Percentiles rank a stretch among this genome's conserved stretches.
phyloP scores from a whole-genome alignment of 106 monocot genomes.

The Dioscorea zingiberensis region DNA sequence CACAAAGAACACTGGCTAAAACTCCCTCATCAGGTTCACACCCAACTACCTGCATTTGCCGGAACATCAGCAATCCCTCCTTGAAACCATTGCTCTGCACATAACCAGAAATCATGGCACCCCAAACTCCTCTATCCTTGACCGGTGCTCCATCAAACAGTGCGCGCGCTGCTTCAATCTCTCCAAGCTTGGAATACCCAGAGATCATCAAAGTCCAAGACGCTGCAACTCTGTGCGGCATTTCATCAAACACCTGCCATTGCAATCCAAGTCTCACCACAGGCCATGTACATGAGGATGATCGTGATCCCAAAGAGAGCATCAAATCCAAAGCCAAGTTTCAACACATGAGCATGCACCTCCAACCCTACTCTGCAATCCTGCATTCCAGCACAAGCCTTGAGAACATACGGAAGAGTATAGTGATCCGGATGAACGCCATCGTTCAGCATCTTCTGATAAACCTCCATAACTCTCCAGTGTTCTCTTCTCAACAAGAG shows the following conservation, averaged over 20 bases:
- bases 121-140: constrained; percentile 32
- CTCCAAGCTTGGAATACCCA: constrained; percentile 38
- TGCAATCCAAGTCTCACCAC: constrained; percentile 5
- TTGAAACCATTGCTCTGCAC: constrained; percentile 42
- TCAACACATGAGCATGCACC: constrained; percentile 21
- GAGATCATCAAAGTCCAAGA: constrained; percentile 37
- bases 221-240: constrained; percentile 7
- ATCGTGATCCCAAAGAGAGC: constrained; percentile 22
- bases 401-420: constrained; percentile 31
- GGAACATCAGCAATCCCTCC: constrained; percentile 37
- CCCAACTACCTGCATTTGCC: constrained; percentile 29
- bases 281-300: constrained; percentile 22
- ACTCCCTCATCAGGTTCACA: constrained; percentile 27
- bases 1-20: constrained; percentile 26
- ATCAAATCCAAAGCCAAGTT: constrained; percentile 31
- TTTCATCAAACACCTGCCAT: constrained; percentile 23
- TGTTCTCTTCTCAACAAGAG: constrained; percentile 10
- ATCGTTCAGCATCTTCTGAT: constrained; percentile 5
- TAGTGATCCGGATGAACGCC: constrained; percentile 30
- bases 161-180: constrained; percentile 15
- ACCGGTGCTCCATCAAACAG: constrained; percentile 33
- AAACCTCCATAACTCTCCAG: constrained; percentile 6
- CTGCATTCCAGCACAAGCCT: constrained; percentile 18
- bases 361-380: constrained; percentile 1
- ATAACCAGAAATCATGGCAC: constrained; percentile 45